Base-by-base conservation (phyloP, 1,139 yeast genomes). In the Hyphopichia khmerensis region DNA sequence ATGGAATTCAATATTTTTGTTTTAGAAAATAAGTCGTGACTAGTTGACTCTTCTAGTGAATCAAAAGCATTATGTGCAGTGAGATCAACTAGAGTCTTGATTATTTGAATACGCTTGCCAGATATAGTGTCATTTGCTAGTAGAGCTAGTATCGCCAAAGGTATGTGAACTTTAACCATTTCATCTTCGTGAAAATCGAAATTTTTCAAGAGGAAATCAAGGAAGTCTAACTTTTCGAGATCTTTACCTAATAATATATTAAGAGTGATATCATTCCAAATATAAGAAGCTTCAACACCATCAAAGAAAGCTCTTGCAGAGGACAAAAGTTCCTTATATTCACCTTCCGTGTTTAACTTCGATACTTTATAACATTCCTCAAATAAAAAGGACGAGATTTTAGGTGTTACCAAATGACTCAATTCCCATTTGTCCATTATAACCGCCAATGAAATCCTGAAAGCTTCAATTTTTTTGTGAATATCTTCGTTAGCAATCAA, bases 351-450 rank as follows among this genome's bases (percentile, higher is more conserved):
- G 36, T 48, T 42, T 36, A 2, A 5, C 21, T 10, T n/a, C 7
- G 13, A 23, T 7, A 11, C 39, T 45, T 36, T 27, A 54, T 49
- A 14, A 40, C 40, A 15, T 30, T 24, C 11, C 59, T 60, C 43
- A 42, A 91, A 63, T 4, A 87, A 69, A 0, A 95, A 91, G 0
- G 79, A 64, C 40, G 91, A 77, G n/a, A 90, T 60, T 26, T 66
- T 62, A 0, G 96, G 95, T 0, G 90, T 80, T 1, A 91, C 69
- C 23, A 76, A 62, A 18, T 82, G 80, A 13, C 96, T 93, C 32
- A 93, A 82, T 61, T 93, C 98, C 98, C 98, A 93, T 50, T 89
- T 79, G 57, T 93, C 98, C 81, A 90, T 79, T 5, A 90, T 73
- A 5, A 95, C 79, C 4, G 70, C 59, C 23, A 84, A 67, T 2